Evolutionary conservation across 2,329 filamentous ascomycete species (phyloP).

Genomic region (Fusarium armeniacum): DNA sequence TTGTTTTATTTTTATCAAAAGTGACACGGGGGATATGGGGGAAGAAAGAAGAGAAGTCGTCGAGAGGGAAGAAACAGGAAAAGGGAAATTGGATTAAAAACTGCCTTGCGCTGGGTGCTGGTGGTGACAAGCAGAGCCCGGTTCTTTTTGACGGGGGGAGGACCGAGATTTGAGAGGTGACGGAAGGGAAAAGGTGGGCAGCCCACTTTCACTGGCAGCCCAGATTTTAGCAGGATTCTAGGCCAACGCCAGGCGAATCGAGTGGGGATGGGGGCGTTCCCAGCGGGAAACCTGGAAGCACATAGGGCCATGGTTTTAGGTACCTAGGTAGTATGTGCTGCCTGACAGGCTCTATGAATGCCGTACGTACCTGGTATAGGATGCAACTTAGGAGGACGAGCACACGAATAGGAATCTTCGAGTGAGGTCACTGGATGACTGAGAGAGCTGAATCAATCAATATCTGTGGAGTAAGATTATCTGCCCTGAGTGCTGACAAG

Average conservation of each 20-base stretch:
- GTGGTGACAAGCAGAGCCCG: slow-evolving; percentile 44
- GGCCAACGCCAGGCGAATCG: slow-evolving; percentile 44
- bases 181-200: slow-evolving; percentile 45
- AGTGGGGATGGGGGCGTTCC: slow-evolving; percentile 41
- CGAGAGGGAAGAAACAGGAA: slow-evolving; percentile 33
- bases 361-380: neutral
- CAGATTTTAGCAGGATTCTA: slow-evolving; percentile 47
- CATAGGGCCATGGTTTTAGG: slow-evolving; percentile 17
- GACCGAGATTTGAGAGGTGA: slow-evolving; percentile 44
- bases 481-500: slow-evolving; percentile 11
- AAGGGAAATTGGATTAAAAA: slow-evolving; percentile 39
- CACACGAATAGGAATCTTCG: slow-evolving; percentile 13
- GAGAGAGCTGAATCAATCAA: slow-evolving; percentile 10
- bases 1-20: slow-evolving; percentile 19
- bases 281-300: slow-evolving; percentile 43
- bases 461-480: slow-evolving; percentile 7
- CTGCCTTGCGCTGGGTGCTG: slow-evolving; percentile 40
- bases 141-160: slow-evolving; percentile 45
- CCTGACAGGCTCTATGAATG: slow-evolving; percentile 3
- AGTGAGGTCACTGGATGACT: slow-evolving; percentile 39
- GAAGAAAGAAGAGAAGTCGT: slow-evolving; percentile 23
- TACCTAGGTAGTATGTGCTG: neutral
- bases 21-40: slow-evolving; percentile 16
- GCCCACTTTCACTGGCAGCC: slow-evolving; percentile 45
- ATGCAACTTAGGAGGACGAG: neutral